Conservation (phyloP, 805 yeast genomes). For the Metschnikowia cubensis region DNA sequence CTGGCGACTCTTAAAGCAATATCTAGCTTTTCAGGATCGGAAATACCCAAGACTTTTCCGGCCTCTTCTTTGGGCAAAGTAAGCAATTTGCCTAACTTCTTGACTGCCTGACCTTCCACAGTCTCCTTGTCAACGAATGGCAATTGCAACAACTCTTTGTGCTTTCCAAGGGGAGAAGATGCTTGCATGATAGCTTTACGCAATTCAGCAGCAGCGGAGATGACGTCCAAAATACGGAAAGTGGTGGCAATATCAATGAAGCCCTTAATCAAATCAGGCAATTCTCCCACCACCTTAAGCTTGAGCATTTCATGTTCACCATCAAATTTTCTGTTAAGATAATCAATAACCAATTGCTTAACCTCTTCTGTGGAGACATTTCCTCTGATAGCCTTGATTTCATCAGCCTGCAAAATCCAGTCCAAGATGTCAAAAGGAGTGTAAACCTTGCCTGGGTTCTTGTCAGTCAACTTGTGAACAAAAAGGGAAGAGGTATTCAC, state of each 20-base stretch:
- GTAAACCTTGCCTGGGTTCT: conserved; percentile 63
- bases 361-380: conserved; percentile 45
- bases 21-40: conserved; percentile 41
- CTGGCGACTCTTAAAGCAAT: conserved; percentile 54
- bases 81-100: conserved; percentile 66
- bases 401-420: conserved; percentile 64
- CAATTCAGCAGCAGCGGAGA: conserved; percentile 58
- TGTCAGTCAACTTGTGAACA: conserved; percentile 68
- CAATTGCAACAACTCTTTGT: conserved; percentile 72
- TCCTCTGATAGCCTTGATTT: conserved; percentile 46
- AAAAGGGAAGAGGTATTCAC: conserved; percentile 78
- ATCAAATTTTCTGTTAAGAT: conserved; percentile 50
- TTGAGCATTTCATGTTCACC: conserved; percentile 33
- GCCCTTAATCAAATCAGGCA: conserved; percentile 65
- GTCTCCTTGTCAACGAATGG: conserved; percentile 60
- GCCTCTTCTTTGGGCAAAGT: conserved; percentile 55
- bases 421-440: conserved; percentile 54
- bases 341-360: conserved; percentile 48
- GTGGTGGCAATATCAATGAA: conserved; percentile 76
- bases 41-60: conserved; percentile 52
- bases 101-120: conserved; percentile 43
- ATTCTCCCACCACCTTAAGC: conserved; percentile 54
- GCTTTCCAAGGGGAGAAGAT: conserved; percentile 47
- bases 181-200: conserved; percentile 76
- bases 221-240: conserved; percentile 69